Evolutionary conservation across 139 green algal species (phyloP).

Genomic region (Picochlorum sp.): DNA sequence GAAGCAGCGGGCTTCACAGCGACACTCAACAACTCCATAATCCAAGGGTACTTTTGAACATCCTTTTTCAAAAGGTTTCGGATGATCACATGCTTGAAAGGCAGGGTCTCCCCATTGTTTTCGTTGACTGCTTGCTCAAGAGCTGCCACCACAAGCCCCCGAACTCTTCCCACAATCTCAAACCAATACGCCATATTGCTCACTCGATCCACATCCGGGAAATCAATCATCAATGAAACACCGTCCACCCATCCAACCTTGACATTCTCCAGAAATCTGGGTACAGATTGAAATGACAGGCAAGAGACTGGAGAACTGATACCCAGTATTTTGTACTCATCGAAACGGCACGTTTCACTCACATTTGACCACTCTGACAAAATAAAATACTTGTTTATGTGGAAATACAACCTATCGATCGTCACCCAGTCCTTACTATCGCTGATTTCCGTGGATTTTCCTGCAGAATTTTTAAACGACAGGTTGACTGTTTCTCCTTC

Average conservation of each 20-base stretch:
- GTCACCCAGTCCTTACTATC: no score
- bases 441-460: no score
- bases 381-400: no score
- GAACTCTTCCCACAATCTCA: conserved; percentile 55
- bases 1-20: neutral
- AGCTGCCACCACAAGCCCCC: conserved; percentile 30
- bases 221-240: conserved; percentile 58
- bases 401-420: no score
- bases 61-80: conserved; percentile 26
- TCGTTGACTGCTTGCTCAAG: neutral
- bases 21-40: conserved; percentile 42
- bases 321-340: neutral
- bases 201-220: conserved; percentile 52
- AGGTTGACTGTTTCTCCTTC: no score
- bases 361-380: no score
- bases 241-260: conserved; percentile 36
- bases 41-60: conserved; percentile 35
- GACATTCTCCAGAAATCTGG: conserved; percentile 7
- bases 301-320: neutral
- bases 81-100: conserved; percentile 11
- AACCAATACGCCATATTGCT: conserved; percentile 73
- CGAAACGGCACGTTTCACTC: neutral
- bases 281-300: neutral
- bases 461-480: no score
- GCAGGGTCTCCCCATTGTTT: neutral